Evolutionary conservation across 495 filamentous ascomycete genomes (phyloP).

Genomic region (Aspergillus sclerotiicarbonarius): DNA sequence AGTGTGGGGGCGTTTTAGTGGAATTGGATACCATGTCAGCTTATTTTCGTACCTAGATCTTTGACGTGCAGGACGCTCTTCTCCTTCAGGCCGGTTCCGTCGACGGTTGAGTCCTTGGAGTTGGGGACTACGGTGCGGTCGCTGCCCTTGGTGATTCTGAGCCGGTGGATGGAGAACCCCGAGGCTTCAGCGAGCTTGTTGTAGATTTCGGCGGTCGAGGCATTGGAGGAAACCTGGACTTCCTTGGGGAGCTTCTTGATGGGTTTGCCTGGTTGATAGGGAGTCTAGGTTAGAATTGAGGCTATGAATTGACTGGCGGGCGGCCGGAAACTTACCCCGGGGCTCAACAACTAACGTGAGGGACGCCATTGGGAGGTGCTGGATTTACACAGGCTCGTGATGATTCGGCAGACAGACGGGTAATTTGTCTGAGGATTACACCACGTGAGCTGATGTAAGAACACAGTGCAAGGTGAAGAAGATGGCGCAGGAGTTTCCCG

Average conservation of each 20-base stretch:
- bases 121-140: slow-evolving; percentile 69
- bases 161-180: slow-evolving; percentile 55
- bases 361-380: slow-evolving; percentile 24
- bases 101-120: slow-evolving; percentile 60
- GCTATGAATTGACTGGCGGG: background rate
- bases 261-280: slow-evolving; percentile 47
- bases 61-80: slow-evolving; percentile 81
- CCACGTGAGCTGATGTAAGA: too few relatives aligned
- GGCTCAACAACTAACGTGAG: slow-evolving; percentile 40
- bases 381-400: background rate
- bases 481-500: too few relatives aligned
- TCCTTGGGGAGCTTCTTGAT: slow-evolving; percentile 70
- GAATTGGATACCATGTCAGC: too few relatives aligned
- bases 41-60: slow-evolving; percentile 70
- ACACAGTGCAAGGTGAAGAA: too few relatives aligned
- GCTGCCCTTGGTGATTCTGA: slow-evolving; percentile 68
- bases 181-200: slow-evolving; percentile 52
- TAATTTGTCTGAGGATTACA: background rate
- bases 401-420: background rate
- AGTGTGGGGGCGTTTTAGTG: background rate
- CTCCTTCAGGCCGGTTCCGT: slow-evolving; percentile 63
- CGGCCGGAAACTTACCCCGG: slow-evolving; percentile 32
- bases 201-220: slow-evolving; percentile 64
- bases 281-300: too few relatives aligned
- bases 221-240: slow-evolving; percentile 57